phyloP scores from a whole-genome alignment of 2,329 filamentous ascomycete genomes.

The Cordyceps tenuipes region DNA sequence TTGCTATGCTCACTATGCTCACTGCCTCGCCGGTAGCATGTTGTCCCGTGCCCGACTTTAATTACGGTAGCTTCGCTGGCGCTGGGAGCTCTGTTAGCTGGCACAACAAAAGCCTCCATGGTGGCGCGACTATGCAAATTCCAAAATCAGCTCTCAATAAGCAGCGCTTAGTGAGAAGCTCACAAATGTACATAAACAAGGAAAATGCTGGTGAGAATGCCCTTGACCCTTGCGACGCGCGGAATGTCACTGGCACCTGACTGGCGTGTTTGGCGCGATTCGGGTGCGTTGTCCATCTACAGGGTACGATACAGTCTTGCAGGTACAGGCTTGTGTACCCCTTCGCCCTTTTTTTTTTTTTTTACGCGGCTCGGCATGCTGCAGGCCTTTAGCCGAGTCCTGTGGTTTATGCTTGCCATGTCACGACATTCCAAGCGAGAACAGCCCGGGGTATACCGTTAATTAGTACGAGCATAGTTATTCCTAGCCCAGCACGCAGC shows the following conservation, averaged over 20 bases:
- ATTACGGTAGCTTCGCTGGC: no score
- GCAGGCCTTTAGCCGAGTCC: neutral
- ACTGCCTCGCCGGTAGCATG: no score
- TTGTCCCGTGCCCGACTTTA: no score
- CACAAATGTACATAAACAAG: conserved; percentile 7
- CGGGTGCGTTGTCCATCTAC: neutral
- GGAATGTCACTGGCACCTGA: neutral
- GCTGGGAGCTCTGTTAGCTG: no score
- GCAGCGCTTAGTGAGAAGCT: neutral
- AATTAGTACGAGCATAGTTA: neutral
- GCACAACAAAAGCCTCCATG: no score
- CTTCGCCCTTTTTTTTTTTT: neutral
- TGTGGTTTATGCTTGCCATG: neutral
- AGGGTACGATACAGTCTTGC: neutral
- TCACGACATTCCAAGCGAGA: neutral
- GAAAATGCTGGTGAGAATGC: neutral
- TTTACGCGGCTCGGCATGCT: neutral
- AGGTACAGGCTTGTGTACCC: neutral
- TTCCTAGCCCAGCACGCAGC: no score
- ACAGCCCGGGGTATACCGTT: neutral
- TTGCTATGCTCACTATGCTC: no score
- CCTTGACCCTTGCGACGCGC: neutral
- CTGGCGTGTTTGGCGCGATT: conserved; percentile 3
- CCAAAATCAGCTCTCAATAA: no score
- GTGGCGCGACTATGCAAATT: no score